Evolutionary conservation across 495 filamentous ascomycete genomes (phyloP), one percentile per base, ranked within the genome.

Genomic region (Lasiosphaeria hispida): DNA sequence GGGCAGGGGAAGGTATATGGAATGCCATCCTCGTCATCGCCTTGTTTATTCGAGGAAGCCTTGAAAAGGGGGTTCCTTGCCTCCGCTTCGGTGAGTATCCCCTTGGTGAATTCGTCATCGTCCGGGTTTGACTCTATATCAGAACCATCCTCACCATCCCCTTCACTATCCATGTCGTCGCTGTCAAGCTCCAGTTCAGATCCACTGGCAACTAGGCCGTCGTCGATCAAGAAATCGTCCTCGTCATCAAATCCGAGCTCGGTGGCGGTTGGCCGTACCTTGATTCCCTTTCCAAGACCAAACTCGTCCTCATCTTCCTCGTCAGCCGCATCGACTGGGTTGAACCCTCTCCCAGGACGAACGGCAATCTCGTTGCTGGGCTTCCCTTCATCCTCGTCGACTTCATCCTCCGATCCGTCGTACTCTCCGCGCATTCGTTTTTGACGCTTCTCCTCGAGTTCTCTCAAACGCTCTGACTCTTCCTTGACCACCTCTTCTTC

Each of bases 161-260:
- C 81, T 10, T 78, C 79, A 42, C 80, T 80, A n/a, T 67, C 80
- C 14, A 77, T 75, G 43, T 73, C 77, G 48, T 83, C 73, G 19
- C 75, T 79, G 57, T 79, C 81, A 7, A 83, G 79, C 17, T 87
- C 85, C 7, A 81, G 60, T 7, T 86, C 85, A 10, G 85, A 87
- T 35, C 78, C 86, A 55, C 80, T 86, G 1, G 84, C 84, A 47
- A 96, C 80, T 1, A 96, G 80, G 50, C 96, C 86, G 55, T 94
- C 89, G 57, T 96, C 93, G 53, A 96, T 86, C 8, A 90, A 54
- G 62, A 97, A 97, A 57, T 96, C 89, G 66, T 96, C 92, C 67
- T 97, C 92, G 61, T 96, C 92, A 59, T 96, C 91, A 34, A 92
- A 85, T 30, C 79, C 74, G 19, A 84, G 65, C 59, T 83, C 78